Evolutionary conservation across 495 filamentous ascomycete species (phyloP), one percentile per base, ranked within the genome.

Genomic region (Aspergillus incahuasiensis): DNA sequence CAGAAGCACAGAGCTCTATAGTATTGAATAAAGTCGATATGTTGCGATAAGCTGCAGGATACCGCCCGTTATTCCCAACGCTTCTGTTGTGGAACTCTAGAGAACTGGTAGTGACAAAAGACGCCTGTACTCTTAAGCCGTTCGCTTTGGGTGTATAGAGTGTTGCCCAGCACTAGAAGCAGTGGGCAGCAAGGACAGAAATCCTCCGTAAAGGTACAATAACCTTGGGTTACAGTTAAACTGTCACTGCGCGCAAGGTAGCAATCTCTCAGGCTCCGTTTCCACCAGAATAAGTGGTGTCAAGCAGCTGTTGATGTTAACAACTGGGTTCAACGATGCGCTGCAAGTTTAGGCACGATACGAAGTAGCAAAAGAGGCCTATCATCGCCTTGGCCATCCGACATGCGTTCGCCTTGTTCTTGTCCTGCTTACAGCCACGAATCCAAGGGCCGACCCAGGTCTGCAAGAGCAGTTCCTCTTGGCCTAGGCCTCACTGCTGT

Each of bases 31-130:
- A 22, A 44, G 32, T 47, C 24, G 11, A 41, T 38, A 25, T 18
- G 25, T 47, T 47, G 19, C 12, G 12, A 40, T 20, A 43, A 55
- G 60, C 64, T 71, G 73, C 73, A 73, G 65, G 64, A 71, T 59
- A 59, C 65, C 70, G 68, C 47, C 70, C 70, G 70, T 74, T 70
- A 59, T 57, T 59, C 8, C 56, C 63, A 66, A 70, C 66, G 62
- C 25, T 28, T 64, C 68, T 73, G 72, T 50, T 32, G 73, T 75
- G 72, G 53, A 72, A 75, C 71, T 57, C 42, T 30, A 52, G 49
- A 60, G 48, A 63, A 53, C 60, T 30, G 32, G 40, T 22, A 25
- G 35, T 15, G 21, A 22, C 34, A 55, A 40, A 34, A 43, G 47
- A 50, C 32, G 55, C 21, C 52, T 34, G 54, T 52, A 57, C 40